Evolutionary conservation across 2,329 filamentous ascomycete genomes (phyloP).

Genomic region (Aphanocladium album): DNA sequence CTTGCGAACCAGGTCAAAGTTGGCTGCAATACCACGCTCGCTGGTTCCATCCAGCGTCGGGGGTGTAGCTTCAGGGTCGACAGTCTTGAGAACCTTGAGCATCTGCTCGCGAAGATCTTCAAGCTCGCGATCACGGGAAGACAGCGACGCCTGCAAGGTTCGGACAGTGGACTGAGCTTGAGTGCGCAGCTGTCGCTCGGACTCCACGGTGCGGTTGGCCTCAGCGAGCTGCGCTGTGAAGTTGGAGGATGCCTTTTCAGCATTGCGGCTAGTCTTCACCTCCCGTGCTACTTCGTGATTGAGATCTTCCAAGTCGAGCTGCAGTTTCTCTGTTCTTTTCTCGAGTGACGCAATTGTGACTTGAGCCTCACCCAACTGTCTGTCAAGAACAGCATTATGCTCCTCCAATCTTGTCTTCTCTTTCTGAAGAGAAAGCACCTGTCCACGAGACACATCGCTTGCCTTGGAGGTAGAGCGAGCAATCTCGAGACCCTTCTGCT

Average conservation of each 20-base stretch:
- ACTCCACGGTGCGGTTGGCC: conserved; percentile 82
- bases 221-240: conserved; percentile 81
- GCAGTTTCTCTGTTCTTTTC: conserved; percentile 90
- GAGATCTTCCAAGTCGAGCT: conserved; percentile 82
- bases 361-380: conserved; percentile 82
- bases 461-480: conserved; percentile 83
- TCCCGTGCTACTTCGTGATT: conserved; percentile 89
- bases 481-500: conserved; percentile 96
- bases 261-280: conserved; percentile 82
- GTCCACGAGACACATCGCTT: conserved; percentile 74
- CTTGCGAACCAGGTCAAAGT: conserved; percentile 79
- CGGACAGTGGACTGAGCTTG: conserved; percentile 84
- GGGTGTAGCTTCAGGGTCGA: conserved; percentile 71
- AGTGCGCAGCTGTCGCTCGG: conserved; percentile 76
- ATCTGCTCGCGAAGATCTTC: conserved; percentile 75
- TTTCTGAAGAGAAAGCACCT: conserved; percentile 69
- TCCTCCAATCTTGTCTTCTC: conserved; percentile 83
- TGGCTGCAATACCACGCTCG: conserved; percentile 67
- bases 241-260: conserved; percentile 80
- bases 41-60: conserved; percentile 51
- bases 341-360: conserved; percentile 77
- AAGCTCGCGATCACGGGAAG: conserved; percentile 75
- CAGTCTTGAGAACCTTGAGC: conserved; percentile 76
- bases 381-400: conserved; percentile 71
- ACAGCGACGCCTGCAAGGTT: conserved; percentile 72